Conservation (phyloP, 768 basidiomycete species). For the Mrakia frigida region DNA sequence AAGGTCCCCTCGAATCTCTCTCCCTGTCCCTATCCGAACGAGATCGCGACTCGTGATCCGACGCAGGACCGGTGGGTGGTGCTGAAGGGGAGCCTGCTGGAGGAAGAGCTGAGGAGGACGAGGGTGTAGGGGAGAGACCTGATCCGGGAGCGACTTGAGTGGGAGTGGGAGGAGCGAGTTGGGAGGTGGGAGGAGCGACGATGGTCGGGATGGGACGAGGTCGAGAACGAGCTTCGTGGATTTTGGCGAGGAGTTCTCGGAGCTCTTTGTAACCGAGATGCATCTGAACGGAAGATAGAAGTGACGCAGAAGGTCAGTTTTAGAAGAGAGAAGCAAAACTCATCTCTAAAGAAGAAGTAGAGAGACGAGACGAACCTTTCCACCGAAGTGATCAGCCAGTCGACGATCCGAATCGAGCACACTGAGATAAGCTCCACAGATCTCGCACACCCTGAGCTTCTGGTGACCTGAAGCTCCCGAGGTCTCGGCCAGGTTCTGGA, state of each 20-base stretch:
- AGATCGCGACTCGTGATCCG: not conserved
- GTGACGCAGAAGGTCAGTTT: not conserved
- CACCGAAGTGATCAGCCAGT: constrained; percentile 98
- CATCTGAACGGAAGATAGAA: constrained; percentile 61
- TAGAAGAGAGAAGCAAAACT: not conserved
- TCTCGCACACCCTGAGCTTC: constrained; percentile 98
- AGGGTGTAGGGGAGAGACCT: not conserved
- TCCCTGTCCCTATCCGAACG: constrained; percentile 11
- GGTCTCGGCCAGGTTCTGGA: constrained; percentile 93
- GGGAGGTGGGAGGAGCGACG: not conserved
- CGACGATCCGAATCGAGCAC: constrained; percentile 97
- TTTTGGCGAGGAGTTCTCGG: constrained; percentile 84
- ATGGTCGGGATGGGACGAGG: constrained; percentile 40
- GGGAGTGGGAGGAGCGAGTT: not conserved
- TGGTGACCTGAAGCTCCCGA: constrained; percentile 99
- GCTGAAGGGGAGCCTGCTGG: not conserved
- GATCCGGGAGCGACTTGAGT: not conserved
- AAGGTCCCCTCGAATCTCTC: constrained; percentile 5
- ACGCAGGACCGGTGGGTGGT: not conserved
- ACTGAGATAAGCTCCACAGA: constrained; percentile 98
- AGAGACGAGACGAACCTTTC: constrained; percentile 64
- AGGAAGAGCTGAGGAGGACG: not conserved
- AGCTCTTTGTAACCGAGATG: constrained; percentile 98
- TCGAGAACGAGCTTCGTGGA: constrained; percentile 84
- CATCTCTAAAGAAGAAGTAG: constrained; percentile 25